Base-by-base conservation (phyloP, 192 early-diverging fungal genomes). In the Coemansia sp. region DNA sequence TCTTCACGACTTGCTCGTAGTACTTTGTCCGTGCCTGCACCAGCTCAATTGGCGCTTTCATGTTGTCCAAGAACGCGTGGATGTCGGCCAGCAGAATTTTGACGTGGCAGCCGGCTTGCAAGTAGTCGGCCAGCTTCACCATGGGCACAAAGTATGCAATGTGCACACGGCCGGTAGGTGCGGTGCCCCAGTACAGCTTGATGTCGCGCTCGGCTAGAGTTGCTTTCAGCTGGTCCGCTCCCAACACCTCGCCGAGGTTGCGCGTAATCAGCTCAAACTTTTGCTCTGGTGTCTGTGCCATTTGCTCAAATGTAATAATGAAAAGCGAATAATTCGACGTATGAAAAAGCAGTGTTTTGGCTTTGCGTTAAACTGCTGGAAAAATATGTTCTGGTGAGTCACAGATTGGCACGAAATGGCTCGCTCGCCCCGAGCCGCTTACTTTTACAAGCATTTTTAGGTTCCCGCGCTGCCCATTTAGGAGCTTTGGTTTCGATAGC, bases 121-220 rank as follows among this genome's bases (percentile, higher is more conserved):
- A 84, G 67, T 94, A 95, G 75, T 99, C 97, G 7, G 97, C 97
- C 76, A 99, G 88, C 84, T 99, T 99, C 57, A 91, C 82, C 91
- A 99, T 94, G 7, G 97, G 85, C 15, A 97, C 93, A 89, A 94
- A 97, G 87, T 99, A 99, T 57, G 91, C 97, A 71, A 99, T 85
- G 72, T 99, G 97, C 26, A 94, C 94, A 69, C 86, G 91, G 31
- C 97, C 95, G 11, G 97, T 99, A 1, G 95, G 87, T 25, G 97
- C 97, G 12, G 95, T 96, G 23, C 97, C 97, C 95, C 94, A 98
- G 89, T 98, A 98, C 64, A 98, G 78, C 59, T 87, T 92, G 49
- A 96, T 72, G 74, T 95, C 93, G 59, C 97, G 87, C 78, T 97
- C 93, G 6, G 75, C 77, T 31, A 99, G 86, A 58, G 92, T 84